These are phyloP conservation scores for Blakeslea trispora DNA, from an alignment of 371 early-diverging fungal species.

Conservation along the genomic window DNA sequence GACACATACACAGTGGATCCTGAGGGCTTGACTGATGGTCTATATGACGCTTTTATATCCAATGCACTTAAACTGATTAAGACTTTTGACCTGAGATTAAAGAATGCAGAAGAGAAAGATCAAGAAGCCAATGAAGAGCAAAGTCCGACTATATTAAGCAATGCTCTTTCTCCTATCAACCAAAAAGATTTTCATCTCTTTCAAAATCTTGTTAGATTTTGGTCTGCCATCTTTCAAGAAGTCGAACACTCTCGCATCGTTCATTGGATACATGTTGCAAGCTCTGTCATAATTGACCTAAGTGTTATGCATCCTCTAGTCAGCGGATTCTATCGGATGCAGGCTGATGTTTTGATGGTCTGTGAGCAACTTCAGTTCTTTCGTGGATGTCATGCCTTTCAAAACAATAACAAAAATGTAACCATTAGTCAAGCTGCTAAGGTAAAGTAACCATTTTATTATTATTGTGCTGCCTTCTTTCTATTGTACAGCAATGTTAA, in stretches of 20 bases:
- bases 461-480: too few relatives aligned
- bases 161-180: slow-evolving; percentile 56
- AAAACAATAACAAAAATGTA: not conserved
- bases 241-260: slow-evolving; percentile 44
- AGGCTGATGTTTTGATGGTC: slow-evolving; percentile 53
- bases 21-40: slow-evolving; percentile 13
- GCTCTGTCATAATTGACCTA: slow-evolving; percentile 52
- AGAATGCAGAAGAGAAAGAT: slow-evolving; percentile 10
- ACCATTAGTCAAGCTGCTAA: not conserved
- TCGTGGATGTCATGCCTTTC: slow-evolving; percentile 18
- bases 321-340: slow-evolving; percentile 76
- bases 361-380: slow-evolving; percentile 49
- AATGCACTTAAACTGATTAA: slow-evolving; percentile 29
- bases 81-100: slow-evolving; percentile 37
- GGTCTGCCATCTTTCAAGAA: slow-evolving; percentile 57
- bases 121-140: slow-evolving; percentile 13
- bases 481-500: too few relatives aligned
- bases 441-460: not conserved
- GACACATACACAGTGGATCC: slow-evolving; percentile 1
- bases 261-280: slow-evolving; percentile 65
- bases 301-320: slow-evolving; percentile 64
- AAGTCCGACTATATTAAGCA: slow-evolving; percentile 5
- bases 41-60: slow-evolving; percentile 40
- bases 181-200: slow-evolving; percentile 70
- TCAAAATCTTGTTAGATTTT: slow-evolving; percentile 70